Percentiles rank a stretch among this genome's conserved stretches.
phyloP scores from a whole-genome alignment of 352 stramenopile species.

The Thalassiosira mediterranea region DNA sequence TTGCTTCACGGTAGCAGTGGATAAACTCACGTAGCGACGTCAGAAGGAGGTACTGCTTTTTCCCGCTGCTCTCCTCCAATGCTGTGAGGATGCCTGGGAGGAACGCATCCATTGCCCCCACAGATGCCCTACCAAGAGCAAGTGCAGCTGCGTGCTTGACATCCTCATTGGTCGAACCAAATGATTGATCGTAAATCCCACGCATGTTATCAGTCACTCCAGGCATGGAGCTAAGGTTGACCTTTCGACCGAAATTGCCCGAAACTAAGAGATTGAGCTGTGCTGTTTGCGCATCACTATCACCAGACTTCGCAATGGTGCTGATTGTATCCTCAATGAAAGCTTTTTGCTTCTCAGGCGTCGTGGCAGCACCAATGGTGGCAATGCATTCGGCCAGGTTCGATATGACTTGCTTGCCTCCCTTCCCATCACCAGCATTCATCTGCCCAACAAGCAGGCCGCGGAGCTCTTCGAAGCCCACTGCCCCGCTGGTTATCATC shows the following conservation, averaged over 20 bases:
- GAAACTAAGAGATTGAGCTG: constrained; percentile 93
- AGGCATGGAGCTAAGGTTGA: constrained; percentile 85
- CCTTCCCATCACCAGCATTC: constrained; percentile 37
- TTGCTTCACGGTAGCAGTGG: constrained; percentile 67
- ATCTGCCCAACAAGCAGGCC: constrained; percentile 81
- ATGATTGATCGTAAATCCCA: constrained; percentile 89
- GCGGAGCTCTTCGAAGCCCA: constrained; percentile 90
- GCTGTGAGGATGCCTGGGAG: constrained; percentile 90
- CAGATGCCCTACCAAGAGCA: constrained; percentile 93
- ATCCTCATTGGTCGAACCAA: constrained; percentile 91
- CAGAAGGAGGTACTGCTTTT: constrained; percentile 96
- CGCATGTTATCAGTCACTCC: constrained; percentile 83
- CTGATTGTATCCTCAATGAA: constrained; percentile 60
- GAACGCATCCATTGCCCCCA: constrained; percentile 84
- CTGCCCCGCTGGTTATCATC: constrained; percentile 69
- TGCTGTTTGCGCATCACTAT: constrained; percentile 61
- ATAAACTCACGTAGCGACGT: constrained; percentile 96
- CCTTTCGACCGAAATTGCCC: constrained; percentile 93
- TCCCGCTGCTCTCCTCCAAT: constrained; percentile 86
- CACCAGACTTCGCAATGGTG: constrained; percentile 58
- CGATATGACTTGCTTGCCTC: constrained; percentile 90
- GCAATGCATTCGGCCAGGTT: constrained; percentile 94
- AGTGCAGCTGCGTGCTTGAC: constrained; percentile 95
- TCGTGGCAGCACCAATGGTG: constrained; percentile 75
- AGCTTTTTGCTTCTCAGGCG: constrained; percentile 44